Evolutionary conservation across 2,329 filamentous ascomycete species (phyloP), one percentile per base, ranked within the genome.

Genomic region (Rutstroemia sp.): DNA sequence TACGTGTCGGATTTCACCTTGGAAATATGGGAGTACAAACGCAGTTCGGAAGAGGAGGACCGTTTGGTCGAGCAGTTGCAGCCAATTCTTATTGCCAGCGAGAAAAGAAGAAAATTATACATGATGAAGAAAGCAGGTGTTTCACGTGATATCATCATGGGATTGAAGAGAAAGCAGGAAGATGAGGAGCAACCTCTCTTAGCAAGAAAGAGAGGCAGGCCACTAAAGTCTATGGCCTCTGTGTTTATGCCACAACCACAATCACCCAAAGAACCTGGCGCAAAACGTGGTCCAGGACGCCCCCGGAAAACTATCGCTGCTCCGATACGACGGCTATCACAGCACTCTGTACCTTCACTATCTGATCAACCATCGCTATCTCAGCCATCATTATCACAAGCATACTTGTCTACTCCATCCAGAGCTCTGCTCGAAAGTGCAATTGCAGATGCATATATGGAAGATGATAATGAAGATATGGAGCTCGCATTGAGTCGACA

Each of bases 1-100:
- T 85, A 83, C 59, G 81, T 86, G 7, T 83, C 82, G 0, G 77
- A 78, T 2, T 70, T 73, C 10, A 74, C 73, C 9, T 62, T 83
- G 3, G 83, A 86, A 65, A 73, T 81, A 0, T 86, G 76, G 72
- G 81, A 84, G 60, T 76, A 73, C 53, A 65, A 71, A 2, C 68
- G 62, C 27, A 54, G 54, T 5, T 47, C 58, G 4, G 30, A 53
- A 17, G 48, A 47, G 42, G 51, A 60, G 12, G 52, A 51, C 16
- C 42, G 53, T 8, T 44, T 54, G 14, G 50, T 60, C 40, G 50
- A 58, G 17, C 45, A 56, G 17, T 58, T 61, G 8, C 36, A 59
- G 36, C 50, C 56, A 14, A 48, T 42, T 5, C 48, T 57, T 12
- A 25, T 48, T 40, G 57, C 49, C 9, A 59, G 56, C 39, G 52